Evolutionary conservation across 108 stramenopile genomes (phyloP).

Genomic region (Nitzschia sp.): DNA sequence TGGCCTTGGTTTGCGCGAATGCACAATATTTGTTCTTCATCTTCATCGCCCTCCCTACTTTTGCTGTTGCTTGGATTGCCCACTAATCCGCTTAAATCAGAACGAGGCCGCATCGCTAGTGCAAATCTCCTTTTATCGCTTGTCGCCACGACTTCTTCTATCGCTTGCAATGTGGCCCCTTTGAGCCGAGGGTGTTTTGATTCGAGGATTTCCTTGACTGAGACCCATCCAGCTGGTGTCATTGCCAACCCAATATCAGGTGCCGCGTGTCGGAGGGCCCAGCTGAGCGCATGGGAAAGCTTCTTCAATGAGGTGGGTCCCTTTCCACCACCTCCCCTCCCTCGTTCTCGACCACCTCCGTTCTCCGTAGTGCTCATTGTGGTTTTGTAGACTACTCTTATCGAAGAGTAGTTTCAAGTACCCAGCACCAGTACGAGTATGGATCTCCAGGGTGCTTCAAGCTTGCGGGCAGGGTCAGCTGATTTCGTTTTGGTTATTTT

Average conservation of each 20-base stretch:
- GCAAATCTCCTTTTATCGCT: slow-evolving; percentile 76
- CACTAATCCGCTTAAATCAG: slow-evolving; percentile 11
- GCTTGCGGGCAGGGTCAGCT: too few relatives aligned
- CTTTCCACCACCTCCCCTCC: not conserved
- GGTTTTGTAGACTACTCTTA: not conserved
- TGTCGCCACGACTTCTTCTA: slow-evolving; percentile 56
- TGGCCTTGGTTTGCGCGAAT: slow-evolving; percentile 90
- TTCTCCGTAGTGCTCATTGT: too few relatives aligned
- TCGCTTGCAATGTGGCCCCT: slow-evolving; percentile 40
- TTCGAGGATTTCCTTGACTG: slow-evolving; percentile 55
- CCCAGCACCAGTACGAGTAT: too few relatives aligned
- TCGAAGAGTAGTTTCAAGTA: not conserved
- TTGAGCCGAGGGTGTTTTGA: slow-evolving; percentile 44
- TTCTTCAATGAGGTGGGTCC: not conserved
- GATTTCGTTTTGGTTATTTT: too few relatives aligned
- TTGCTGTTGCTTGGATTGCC: not conserved
- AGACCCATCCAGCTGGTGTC: slow-evolving; percentile 67
- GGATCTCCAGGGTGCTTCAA: too few relatives aligned
- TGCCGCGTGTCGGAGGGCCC: slow-evolving; percentile 76
- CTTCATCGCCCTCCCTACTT: not conserved
- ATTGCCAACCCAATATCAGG: slow-evolving; percentile 60
- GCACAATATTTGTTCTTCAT: slow-evolving; percentile 43
- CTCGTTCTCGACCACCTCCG: too few relatives aligned
- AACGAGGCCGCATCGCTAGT: slow-evolving; percentile 36
- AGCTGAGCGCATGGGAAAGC: slow-evolving; percentile 62